These are phyloP conservation scores for Tetrahymena borealis DNA, from an alignment of 73 alveolate species.

Conservation along the genomic window DNA sequence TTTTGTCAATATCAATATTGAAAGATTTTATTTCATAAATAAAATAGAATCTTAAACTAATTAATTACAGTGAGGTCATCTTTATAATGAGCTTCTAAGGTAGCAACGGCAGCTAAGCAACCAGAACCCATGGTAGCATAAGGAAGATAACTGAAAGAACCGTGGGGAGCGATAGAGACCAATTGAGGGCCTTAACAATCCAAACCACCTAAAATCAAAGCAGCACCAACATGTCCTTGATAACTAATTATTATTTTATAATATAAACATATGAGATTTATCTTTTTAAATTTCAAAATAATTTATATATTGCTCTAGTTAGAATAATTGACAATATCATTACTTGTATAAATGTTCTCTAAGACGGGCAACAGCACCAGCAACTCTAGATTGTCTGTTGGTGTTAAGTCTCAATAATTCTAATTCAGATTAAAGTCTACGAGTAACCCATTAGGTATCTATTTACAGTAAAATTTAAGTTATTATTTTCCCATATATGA, in stretches of 20 bases:
- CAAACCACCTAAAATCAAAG: conserved; percentile 96
- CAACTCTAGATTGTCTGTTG: conserved; percentile 87
- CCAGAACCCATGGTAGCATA: conserved; percentile 98
- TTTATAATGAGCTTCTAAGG: conserved; percentile 89
- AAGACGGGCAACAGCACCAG: conserved; percentile 83
- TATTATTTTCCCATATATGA: neutral
- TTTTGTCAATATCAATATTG: no score
- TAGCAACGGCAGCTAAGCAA: conserved; percentile 95
- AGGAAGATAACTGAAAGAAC: conserved; percentile 87
- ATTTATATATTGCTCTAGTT: neutral
- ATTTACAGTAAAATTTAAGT: neutral
- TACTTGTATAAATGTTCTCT: conserved; percentile 81
- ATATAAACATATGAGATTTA: neutral
- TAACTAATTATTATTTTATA: conserved; percentile 8
- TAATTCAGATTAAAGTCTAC: conserved; percentile 34
- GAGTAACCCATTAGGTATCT: neutral
- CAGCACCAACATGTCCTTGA: conserved; percentile 93
- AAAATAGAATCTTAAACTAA: no score
- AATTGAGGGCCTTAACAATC: conserved; percentile 87
- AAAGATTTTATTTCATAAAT: no score
- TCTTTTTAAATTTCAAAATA: neutral
- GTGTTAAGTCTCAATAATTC: conserved; percentile 87
- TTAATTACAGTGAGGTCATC: conserved; percentile 64
- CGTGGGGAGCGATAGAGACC: conserved; percentile 88
- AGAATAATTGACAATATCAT: neutral